Percentiles rank a stretch among this genome's conserved stretches.
Evolutionary conservation across 805 yeast genomes (phyloP).

Genomic region (Pichia insulana): DNA sequence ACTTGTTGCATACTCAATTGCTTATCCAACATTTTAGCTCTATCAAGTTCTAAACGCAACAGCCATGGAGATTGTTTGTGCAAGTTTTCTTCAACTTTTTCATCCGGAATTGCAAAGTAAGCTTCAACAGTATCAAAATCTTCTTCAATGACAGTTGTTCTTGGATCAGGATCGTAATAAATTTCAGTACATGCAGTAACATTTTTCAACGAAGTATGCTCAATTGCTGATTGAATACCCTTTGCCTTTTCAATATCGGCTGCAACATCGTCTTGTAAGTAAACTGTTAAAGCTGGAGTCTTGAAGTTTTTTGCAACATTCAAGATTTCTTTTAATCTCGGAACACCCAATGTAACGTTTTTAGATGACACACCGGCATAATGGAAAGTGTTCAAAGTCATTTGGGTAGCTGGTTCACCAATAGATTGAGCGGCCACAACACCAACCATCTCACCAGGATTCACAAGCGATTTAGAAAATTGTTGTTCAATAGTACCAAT

Average conservation of each 20-base stretch:
- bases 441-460: conserved; percentile 99
- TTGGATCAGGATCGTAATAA: conserved; percentile 96
- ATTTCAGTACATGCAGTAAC: conserved; percentile 97
- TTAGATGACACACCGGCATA: conserved; percentile 99
- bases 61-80: conserved; percentile 98
- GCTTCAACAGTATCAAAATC: conserved; percentile 97
- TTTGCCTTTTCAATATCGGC: conserved; percentile 90
- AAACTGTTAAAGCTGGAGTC: conserved; percentile 99
- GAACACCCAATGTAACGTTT: conserved; percentile 98
- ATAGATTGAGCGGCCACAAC: conserved; percentile 95
- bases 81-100: conserved; percentile 86
- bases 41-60: conserved; percentile 90
- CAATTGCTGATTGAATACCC: conserved; percentile 91
- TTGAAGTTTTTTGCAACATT: conserved; percentile 97
- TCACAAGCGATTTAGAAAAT: conserved; percentile 83
- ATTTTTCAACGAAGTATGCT: conserved; percentile 88
- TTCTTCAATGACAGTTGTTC: conserved; percentile 91
- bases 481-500: conserved; percentile 90
- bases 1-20: conserved; percentile 97
- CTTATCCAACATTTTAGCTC: conserved; percentile 98
- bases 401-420: conserved; percentile 97
- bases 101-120: conserved; percentile 95
- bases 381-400: conserved; percentile 90
- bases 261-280: conserved; percentile 70
- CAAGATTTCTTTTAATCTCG: conserved; percentile 94